phyloP scores from a whole-genome alignment of 2,329 filamentous ascomycete genomes.

The Ceratocystis diversiconidia region DNA sequence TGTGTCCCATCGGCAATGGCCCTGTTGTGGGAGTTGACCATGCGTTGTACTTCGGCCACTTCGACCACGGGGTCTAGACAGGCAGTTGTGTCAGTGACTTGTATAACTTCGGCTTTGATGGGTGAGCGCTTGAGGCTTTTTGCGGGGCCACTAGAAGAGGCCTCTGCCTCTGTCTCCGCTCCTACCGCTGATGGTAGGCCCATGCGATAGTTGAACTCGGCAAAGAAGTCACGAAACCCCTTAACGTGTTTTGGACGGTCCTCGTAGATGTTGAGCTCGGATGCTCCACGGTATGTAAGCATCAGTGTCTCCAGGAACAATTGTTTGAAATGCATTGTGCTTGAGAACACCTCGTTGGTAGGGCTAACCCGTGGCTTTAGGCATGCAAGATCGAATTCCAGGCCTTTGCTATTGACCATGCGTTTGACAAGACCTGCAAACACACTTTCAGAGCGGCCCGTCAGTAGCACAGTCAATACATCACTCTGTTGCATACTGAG shows the following conservation, averaged over 20 bases:
- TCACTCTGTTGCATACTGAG: conserved; percentile 75
- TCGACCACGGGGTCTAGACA: conserved; percentile 66
- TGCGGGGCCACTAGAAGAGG: conserved; percentile 41
- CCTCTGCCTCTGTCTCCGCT: conserved; percentile 21
- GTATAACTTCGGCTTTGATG: conserved; percentile 67
- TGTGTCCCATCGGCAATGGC: conserved; percentile 30
- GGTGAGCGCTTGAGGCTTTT: conserved; percentile 5
- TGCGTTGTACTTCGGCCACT: conserved; percentile 69
- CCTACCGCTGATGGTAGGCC: conserved; percentile 20
- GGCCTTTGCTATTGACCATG: conserved; percentile 61
- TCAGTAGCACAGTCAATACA: conserved; percentile 71
- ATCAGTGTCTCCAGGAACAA: conserved; percentile 65
- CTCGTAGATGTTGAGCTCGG: conserved; percentile 68
- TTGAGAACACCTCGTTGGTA: conserved; percentile 59
- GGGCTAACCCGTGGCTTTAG: conserved; percentile 78
- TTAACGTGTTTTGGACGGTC: conserved; percentile 55
- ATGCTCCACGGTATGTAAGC: conserved; percentile 69
- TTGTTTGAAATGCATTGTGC: conserved; percentile 89
- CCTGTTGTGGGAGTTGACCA: conserved; percentile 77
- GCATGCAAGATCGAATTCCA: conserved; percentile 78
- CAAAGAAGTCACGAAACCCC: conserved; percentile 74
- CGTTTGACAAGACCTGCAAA: conserved; percentile 70
- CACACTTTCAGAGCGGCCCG: conserved; percentile 63
- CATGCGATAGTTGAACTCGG: conserved; percentile 47
- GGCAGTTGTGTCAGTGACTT: conserved; percentile 63